Percentiles rank a stretch among this genome's conserved stretches.
Evolutionary conservation across 2,329 filamentous ascomycete genomes (phyloP).

Genomic region (Fusarium pseudocircinatum): DNA sequence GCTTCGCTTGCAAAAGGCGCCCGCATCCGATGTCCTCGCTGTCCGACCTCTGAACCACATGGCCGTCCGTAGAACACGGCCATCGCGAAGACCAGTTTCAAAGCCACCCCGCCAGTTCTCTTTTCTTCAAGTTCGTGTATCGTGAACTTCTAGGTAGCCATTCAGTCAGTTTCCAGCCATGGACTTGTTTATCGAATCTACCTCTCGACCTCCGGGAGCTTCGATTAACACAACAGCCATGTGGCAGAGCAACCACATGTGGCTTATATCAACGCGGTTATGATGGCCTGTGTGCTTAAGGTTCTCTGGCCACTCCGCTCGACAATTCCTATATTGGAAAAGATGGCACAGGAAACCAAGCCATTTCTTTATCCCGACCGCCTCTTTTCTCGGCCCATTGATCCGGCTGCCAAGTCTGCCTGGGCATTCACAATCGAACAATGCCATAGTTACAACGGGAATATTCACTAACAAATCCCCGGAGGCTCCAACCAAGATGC

Average conservation of each 20-base stretch:
- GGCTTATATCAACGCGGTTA: conserved; percentile 18
- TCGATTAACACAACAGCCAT: conserved; percentile 18
- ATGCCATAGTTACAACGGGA: conserved; percentile 25
- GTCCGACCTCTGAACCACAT: conserved; percentile 23
- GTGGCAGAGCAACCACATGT: conserved; percentile 23
- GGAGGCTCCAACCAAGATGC: conserved; percentile 23
- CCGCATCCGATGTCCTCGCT: conserved; percentile 12
- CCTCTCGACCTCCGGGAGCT: conserved; percentile 4
- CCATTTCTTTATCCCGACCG: conserved; percentile 17
- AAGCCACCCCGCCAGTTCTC: neutral
- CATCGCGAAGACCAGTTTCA: conserved; percentile 21
- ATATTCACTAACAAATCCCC: conserved; percentile 24
- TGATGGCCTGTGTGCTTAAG: conserved; percentile 2
- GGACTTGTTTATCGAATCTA: conserved; percentile 4
- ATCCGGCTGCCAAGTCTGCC: conserved; percentile 41
- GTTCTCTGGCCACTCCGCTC: conserved; percentile 17
- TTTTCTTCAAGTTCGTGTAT: neutral
- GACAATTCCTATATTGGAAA: conserved; percentile 22
- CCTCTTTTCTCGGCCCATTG: conserved; percentile 38
- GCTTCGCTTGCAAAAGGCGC: conserved; percentile 9
- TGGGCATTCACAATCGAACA: conserved; percentile 14
- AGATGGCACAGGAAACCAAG: conserved; percentile 9
- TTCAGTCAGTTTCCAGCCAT: conserved; percentile 5
- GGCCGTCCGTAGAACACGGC: conserved; percentile 21
- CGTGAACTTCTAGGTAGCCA: neutral